Percentiles rank a stretch among this genome's conserved stretches.
Evolutionary conservation across 2,329 filamentous ascomycete species (phyloP).

Genomic region (Arthrinium puccinioides): DNA sequence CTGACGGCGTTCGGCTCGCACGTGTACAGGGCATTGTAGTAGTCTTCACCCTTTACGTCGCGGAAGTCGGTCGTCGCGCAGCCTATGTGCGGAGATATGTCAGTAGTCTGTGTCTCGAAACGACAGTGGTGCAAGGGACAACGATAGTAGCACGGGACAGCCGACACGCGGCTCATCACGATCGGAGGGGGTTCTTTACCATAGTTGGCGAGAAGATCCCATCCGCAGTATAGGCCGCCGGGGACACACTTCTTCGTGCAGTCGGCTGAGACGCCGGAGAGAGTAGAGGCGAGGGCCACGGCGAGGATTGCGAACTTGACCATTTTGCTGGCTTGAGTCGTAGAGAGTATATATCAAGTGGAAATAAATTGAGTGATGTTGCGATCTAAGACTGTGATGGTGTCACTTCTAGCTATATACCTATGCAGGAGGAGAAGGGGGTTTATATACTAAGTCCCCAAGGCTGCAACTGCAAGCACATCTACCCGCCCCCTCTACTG

Average conservation of each 20-base stretch:
- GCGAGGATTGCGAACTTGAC: not conserved
- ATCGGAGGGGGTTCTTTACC: not conserved
- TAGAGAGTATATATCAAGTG: not conserved
- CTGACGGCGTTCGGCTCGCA: not conserved
- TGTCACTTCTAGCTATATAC: too few relatives aligned
- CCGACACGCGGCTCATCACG: not conserved
- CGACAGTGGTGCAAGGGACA: too few relatives aligned
- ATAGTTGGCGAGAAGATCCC: not conserved
- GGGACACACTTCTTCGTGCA: constrained; percentile 1
- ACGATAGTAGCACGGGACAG: not conserved
- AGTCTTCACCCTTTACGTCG: constrained; percentile 1
- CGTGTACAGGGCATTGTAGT: constrained; percentile 1
- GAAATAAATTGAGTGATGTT: too few relatives aligned
- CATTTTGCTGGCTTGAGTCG: not conserved
- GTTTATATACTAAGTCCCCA: too few relatives aligned
- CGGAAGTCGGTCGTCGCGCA: not conserved
- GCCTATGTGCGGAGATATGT: not conserved
- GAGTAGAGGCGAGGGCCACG: not conserved
- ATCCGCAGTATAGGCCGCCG: not conserved
- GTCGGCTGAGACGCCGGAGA: not conserved
- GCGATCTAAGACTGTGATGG: too few relatives aligned
- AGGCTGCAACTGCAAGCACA: too few relatives aligned
- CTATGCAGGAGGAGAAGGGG: too few relatives aligned
- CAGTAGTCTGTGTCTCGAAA: too few relatives aligned
- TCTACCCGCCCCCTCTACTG: too few relatives aligned